Percentiles rank a stretch among this genome's conserved stretches.
phyloP scores from a whole-genome alignment of 2,329 filamentous ascomycete genomes.

The Diaporthe australafricana region DNA sequence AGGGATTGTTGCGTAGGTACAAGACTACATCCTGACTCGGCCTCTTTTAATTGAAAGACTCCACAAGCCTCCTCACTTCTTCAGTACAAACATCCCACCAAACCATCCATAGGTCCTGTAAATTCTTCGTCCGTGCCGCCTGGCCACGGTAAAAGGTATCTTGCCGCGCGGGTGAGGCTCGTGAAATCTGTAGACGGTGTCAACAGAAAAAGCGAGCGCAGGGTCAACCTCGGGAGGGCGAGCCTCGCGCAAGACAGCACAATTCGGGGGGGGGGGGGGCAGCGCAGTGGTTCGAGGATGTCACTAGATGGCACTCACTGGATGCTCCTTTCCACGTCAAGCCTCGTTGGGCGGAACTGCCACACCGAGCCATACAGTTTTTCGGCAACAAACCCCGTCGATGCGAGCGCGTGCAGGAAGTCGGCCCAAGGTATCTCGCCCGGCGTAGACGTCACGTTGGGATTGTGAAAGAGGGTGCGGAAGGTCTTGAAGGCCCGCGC shows the following conservation, averaged over 20 bases:
- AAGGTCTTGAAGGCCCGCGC: conserved; percentile 49
- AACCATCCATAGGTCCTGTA: conserved; percentile 64
- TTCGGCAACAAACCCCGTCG: conserved; percentile 61
- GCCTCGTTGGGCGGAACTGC: conserved; percentile 62
- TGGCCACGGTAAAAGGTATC: conserved; percentile 58
- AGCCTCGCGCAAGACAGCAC: conserved; percentile 1
- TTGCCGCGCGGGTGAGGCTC: conserved; percentile 68
- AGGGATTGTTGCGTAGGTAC: neutral
- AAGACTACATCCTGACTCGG: neutral
- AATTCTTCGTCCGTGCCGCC: conserved; percentile 61
- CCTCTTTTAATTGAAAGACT: neutral
- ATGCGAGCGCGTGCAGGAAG: conserved; percentile 63
- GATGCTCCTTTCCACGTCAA: conserved; percentile 61
- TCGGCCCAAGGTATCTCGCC: conserved; percentile 65
- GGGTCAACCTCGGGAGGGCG: neutral
- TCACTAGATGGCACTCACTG: conserved; percentile 45
- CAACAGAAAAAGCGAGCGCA: conserved; percentile 10
- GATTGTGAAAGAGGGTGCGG: conserved; percentile 54
- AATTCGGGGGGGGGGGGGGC: neutral
- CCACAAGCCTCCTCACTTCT: neutral
- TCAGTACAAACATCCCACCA: conserved; percentile 54
- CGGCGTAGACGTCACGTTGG: conserved; percentile 47
- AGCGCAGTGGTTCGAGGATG: neutral
- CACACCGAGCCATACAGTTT: conserved; percentile 72
- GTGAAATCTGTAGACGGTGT: conserved; percentile 55